A percentile compares a stretch with the other conserved stretches of the same genome.
These are phyloP conservation scores for Cytidiella melzeri DNA, from an alignment of 768 basidiomycete species.

Conservation along the genomic window DNA sequence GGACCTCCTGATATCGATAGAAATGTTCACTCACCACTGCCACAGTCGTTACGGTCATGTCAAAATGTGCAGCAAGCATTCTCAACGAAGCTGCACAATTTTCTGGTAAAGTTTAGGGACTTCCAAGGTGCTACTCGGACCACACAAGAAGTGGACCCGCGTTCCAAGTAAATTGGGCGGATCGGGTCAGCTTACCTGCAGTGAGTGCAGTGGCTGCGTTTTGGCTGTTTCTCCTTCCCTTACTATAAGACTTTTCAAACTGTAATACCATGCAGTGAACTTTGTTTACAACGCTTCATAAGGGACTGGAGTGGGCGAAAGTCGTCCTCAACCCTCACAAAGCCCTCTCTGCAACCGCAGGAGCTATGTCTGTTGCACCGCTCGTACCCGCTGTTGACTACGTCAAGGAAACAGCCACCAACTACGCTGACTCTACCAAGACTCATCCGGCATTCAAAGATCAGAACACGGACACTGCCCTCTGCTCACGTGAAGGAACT, in stretches of 20 bases:
- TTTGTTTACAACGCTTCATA: background rate
- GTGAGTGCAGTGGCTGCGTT: too few relatives aligned
- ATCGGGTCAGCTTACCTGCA: too few relatives aligned
- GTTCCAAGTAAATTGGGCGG: too few relatives aligned
- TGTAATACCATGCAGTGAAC: background rate
- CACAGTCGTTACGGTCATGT: too few relatives aligned
- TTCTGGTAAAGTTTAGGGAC: too few relatives aligned
- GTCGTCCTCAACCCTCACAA: background rate
- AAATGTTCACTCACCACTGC: too few relatives aligned
- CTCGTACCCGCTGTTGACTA: background rate
- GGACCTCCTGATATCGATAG: too few relatives aligned
- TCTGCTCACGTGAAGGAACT: conserved; percentile 15
- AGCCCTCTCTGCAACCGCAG: background rate
- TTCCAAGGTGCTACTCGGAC: too few relatives aligned
- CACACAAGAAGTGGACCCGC: too few relatives aligned
- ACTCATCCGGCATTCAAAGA: conserved; percentile 14
- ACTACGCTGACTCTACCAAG: background rate
- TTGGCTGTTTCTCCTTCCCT: background rate
- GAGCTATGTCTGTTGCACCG: background rate
- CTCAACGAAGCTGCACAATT: too few relatives aligned
- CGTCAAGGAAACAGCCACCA: background rate
- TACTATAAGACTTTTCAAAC: background rate
- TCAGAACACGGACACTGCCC: conserved; percentile 16
- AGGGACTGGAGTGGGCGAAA: background rate
- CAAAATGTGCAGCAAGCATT: too few relatives aligned